Evolutionary conservation across 2,329 filamentous ascomycete species (phyloP).

Genomic region (Penicillium psychrosexuale): DNA sequence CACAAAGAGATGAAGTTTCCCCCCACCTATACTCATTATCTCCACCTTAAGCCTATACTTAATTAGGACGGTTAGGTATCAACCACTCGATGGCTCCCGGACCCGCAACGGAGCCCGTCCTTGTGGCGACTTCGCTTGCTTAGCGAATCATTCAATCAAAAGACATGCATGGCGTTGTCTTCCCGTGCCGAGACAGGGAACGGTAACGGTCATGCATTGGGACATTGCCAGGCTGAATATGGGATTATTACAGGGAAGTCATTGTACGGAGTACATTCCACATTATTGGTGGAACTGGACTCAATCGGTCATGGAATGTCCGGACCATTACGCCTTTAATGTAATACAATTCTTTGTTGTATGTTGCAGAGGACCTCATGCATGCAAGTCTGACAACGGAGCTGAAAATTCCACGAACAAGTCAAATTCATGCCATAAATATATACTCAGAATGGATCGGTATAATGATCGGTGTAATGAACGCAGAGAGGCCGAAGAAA

Average conservation of each 20-base stretch:
- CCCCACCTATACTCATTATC: neutral
- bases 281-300: neutral
- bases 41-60: neutral
- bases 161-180: neutral
- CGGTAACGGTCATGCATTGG: slow-evolving; percentile 8
- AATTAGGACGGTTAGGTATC: slow-evolving; percentile 1
- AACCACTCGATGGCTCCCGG: neutral
- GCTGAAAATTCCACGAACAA: neutral
- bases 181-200: neutral
- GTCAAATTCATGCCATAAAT: neutral
- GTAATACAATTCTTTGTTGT: neutral
- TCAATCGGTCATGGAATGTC: neutral
- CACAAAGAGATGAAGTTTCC: neutral
- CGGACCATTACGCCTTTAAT: neutral
- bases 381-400: neutral
- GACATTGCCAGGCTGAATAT: neutral
- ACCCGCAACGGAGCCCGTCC: neutral
- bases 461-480: neutral
- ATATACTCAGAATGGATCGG: neutral
- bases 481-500: neutral
- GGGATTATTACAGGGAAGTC: neutral
- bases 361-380: neutral
- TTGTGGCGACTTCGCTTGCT: neutral
- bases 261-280: neutral
- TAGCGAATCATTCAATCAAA: neutral